Base-by-base conservation (phyloP, 108 stramenopile species). In the Nitzschia sp. region DNA sequence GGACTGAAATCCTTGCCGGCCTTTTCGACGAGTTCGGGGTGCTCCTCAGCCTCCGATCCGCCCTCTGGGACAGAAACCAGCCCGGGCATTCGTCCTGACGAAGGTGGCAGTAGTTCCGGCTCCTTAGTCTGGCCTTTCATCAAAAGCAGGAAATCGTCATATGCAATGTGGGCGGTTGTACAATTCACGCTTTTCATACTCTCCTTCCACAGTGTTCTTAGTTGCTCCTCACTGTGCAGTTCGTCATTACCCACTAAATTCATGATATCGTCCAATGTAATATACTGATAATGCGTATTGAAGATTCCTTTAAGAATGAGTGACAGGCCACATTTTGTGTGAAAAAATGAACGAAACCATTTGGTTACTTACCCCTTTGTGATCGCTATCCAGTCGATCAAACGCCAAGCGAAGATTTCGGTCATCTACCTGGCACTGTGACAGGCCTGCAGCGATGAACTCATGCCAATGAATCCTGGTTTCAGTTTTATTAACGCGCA, bases 111-210 rank as follows among this genome's bases (percentile, higher is more conserved):
- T 28, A 58, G 52, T n/a, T 63, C 68, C 13, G 44, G 58, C 55
- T 85, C 79, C 63, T 45, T 45, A 15, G 84, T 87, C 54, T 93
- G 92, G 13, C 94, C 94, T 53, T 92, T 92, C 94, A 95, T 92
- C 48, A 95, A 73, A 36, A 90, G 76, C 6, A 91, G 53, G 62
- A 95, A 95, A 58, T 91, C 82, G 21, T 90, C 88, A 67, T 89
- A 92, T 3, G 76, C 73, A 41, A 95, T 92, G 13, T 80, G 82
- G 27, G 79, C 69, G 30, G 73, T 52, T 21, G 76, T 67, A 60
- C 87, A 83, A 16, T 86, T 80, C 16, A 77, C 77, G 58, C 80
- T 80, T 35, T 78, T 73, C 74, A 87, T 82, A 25, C 81, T 80
- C 44, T 90, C 88, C 19, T 71, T 77, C 89, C 89, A 93, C 85